A percentile compares a stretch with the other conserved stretches of the same genome.
Conservation (phyloP, 148 eudicot species). For the Rhododendron henanense region DNA sequence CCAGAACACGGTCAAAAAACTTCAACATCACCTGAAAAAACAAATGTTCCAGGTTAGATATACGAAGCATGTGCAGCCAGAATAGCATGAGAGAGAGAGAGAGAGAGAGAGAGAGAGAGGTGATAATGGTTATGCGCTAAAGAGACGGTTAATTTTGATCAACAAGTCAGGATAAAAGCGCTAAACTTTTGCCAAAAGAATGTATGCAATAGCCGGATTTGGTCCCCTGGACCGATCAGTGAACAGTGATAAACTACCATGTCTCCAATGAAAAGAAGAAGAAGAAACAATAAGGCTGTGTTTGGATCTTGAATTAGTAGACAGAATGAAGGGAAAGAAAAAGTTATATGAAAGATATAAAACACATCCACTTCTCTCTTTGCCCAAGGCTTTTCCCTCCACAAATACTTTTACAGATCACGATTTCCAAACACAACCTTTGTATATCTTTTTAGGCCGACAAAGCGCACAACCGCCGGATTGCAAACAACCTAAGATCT, state of each 20-base stretch:
- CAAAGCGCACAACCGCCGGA: background rate
- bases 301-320: background rate
- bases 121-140: background rate
- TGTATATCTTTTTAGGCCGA: background rate
- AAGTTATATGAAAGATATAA: background rate
- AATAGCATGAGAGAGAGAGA: background rate
- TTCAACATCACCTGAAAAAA: conserved; percentile 15
- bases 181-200: background rate
- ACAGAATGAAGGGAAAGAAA: background rate
- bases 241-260: background rate
- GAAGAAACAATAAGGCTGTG: background rate
- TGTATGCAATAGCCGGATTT: background rate
- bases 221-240: background rate
- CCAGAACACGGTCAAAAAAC: background rate
- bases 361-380: background rate
- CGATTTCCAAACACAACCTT: background rate
- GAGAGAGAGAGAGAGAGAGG: background rate
- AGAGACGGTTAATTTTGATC: background rate
- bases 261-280: background rate
- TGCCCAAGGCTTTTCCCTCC: background rate
- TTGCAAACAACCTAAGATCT: background rate
- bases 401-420: background rate
- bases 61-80: background rate
- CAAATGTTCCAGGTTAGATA: background rate
- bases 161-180: background rate